These are phyloP conservation scores for Carallia brachiata DNA, from an alignment of 345 rosid species.

Conservation along the genomic window DNA sequence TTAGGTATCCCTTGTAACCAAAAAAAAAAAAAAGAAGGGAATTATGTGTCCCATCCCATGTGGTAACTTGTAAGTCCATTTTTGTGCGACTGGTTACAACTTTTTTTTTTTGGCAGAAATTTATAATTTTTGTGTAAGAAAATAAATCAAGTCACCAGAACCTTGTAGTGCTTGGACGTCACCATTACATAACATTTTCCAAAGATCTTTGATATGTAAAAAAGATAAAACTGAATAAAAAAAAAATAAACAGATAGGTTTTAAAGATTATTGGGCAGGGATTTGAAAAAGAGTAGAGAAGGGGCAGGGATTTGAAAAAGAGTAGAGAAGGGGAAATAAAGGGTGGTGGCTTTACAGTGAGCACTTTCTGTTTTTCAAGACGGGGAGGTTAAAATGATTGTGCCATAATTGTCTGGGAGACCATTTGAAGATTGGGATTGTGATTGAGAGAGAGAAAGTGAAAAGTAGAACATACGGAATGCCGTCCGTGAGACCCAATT, in stretches of 20 bases:
- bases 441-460: neutral
- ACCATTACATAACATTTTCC: too few species aligned
- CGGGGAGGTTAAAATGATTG: conserved; percentile 36
- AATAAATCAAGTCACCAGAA: too few species aligned
- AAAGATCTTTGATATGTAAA: too few species aligned
- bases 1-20: too few species aligned
- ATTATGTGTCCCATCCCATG: too few species aligned
- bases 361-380: neutral
- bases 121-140: too few species aligned
- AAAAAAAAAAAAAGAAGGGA: neutral
- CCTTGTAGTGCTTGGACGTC: too few species aligned
- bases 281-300: too few species aligned
- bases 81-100: too few species aligned
- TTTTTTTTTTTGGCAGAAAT: too few species aligned
- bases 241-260: neutral
- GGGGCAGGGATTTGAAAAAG: conserved; percentile 13
- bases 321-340: conserved; percentile 13
- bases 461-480: neutral
- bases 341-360: conserved; percentile 35
- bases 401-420: conserved; percentile 33
- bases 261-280: neutral
- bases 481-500: conserved; percentile 40
- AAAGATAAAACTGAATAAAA: neutral
- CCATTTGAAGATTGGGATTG: neutral
- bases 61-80: too few species aligned